Evolutionary conservation across 2,329 filamentous ascomycete genomes (phyloP), one percentile per base, ranked within the genome.

Genomic region (Cladosporium sp.): DNA sequence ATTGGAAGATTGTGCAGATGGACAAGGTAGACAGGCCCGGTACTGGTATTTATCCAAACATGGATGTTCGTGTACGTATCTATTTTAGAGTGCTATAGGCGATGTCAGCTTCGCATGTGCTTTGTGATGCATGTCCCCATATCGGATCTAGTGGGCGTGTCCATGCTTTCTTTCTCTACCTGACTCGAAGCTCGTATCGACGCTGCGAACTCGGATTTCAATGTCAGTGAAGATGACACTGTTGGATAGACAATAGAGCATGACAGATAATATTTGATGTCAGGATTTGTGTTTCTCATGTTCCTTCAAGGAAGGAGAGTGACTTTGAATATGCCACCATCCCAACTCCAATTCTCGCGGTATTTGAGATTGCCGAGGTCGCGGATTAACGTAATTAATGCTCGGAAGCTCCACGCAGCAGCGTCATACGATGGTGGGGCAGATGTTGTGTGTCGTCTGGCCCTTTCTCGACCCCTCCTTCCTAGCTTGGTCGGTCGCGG

Each of bases 301-400:
- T 26, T 3, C 18, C 16, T 18, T 18, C 35, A 14, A 18, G 6
- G 7, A 46, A 21, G 6, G 10, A 6, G 1, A n/a, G 2, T 44
- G 18, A 2, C 10, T 46, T n/a, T 5, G 7, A 12, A 21, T 1
- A 46, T 21, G 40, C 40, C 21, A 21, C 18, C 37, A 44, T 44
- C n/a, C 35, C 3, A n/a, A n/a, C n/a, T n/a, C n/a, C n/a, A n/a
- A n/a, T 40, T 40, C 40, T 46, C 40, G 40, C 12, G 18, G 5
- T 8, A 44, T 44, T 18, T 44, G 37, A 46, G 16, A 10, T n/a
- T 53, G 59, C 59, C 59, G 59, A 62, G 59, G 59, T 62, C 46
- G 44, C 29, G 28, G 40, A 21, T 46, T 35, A 4, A 14, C 14
- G 33, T 14, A 28, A 21, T 46, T 35, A 16, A 14, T 35, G 33